phyloP scores from a whole-genome alignment of 2,329 filamentous ascomycete species.

The Ophiostoma piceae region DNA sequence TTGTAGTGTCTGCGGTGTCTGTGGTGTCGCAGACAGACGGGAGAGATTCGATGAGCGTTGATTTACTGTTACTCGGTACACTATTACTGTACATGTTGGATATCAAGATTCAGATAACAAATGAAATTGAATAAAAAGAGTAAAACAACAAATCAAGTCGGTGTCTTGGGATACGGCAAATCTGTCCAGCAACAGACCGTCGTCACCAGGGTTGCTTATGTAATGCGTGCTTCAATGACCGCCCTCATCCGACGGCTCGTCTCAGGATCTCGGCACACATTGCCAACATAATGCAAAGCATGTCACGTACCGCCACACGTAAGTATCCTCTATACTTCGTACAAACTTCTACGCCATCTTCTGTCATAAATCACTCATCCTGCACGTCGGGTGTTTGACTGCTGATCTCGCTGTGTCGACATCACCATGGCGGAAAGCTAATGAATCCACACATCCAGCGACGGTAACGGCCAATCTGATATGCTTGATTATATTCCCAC shows the following conservation, averaged over 20 bases:
- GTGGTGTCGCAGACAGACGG: neutral
- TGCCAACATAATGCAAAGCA: no score
- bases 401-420: neutral
- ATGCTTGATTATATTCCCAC: neutral
- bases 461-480: neutral
- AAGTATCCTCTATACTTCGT: no score
- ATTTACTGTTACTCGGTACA: slow-evolving; percentile 10
- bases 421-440: neutral
- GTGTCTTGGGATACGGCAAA: no score
- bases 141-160: neutral
- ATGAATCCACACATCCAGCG: neutral
- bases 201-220: no score
- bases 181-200: no score
- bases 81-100: neutral
- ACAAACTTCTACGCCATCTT: no score
- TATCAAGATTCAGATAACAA: slow-evolving; percentile 8
- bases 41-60: slow-evolving; percentile 2
- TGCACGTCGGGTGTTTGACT: neutral
- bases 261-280: no score
- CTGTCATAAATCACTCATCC: no score
- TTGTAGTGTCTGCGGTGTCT: no score
- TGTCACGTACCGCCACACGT: no score
- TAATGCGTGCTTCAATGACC: no score
- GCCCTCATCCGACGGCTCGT: no score
- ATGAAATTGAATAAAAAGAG: slow-evolving; percentile 2